Evolutionary conservation across 2,329 filamentous ascomycete genomes (phyloP), one percentile per base, ranked within the genome.

Genomic region (Trichophyton rubrum): DNA sequence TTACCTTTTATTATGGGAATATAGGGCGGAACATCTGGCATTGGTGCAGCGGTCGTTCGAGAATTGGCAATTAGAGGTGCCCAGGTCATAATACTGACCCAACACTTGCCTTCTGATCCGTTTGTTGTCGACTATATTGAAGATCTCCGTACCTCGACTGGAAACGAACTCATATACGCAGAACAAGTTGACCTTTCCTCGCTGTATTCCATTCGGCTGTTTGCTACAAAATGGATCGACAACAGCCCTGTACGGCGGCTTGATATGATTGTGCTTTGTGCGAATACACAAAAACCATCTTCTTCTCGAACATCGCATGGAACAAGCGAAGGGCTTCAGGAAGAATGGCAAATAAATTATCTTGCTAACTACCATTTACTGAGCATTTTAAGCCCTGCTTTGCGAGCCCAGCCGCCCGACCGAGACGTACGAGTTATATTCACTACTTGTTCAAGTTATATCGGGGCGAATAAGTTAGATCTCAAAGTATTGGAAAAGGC

Each of bases 191-290:
- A 99, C 70, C 82, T 99, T 30, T 77, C 86, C 11, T 92, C 87
- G 15, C 79, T 99, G n/a, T 85, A 96, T 72, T 95, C 89, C 72
- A 86, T 99, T 67, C 88, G 93, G 43, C 81, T 86, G 64, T 99
- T 99, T 72, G 93, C 93, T 11, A 99, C 93, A 0, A 92, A 90
- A 77, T 99, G 95, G 92, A 90, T 99, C 66, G 92, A 99, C 73
- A 97, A 96, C 72, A 83, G 88, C 22, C 92, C 93, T 2, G 89
- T 91, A 7, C 82, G 95, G 61, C 81, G 95, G 56, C 78, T 99
- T 5, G 93, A 99, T 72, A 91, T 92, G 85, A 78, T 99, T 55
- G 82, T 99, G 20, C 80, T 99, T 17, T 96, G 90, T 72, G 93
- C 87, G 8, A 88, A 88, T 51, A 87, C 86, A 0, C 77, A 90